Percentiles rank a stretch among this genome's conserved stretches.
phyloP scores from a whole-genome alignment of 306 rosid genomes.

The Heteromeles arbutifolia region DNA sequence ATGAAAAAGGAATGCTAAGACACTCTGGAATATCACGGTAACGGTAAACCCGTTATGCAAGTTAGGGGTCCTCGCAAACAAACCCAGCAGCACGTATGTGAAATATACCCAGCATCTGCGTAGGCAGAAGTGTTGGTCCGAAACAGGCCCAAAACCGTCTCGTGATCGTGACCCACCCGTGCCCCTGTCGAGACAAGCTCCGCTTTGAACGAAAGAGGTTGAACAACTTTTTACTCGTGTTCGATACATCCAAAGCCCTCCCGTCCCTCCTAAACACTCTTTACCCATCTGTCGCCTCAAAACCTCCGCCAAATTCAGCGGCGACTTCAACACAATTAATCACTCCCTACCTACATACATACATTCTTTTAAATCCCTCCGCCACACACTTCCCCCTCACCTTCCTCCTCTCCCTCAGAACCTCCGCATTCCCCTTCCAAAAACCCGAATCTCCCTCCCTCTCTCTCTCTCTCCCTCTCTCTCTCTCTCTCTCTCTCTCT shows the following conservation, averaged over 20 bases:
- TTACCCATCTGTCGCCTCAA: constrained; percentile 14
- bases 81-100: neutral
- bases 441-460: neutral
- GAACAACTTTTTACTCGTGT: neutral
- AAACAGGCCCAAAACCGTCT: neutral
- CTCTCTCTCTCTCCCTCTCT: constrained; percentile 4
- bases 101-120: neutral
- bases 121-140: neutral
- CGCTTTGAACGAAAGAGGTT: neutral
- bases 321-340: constrained; percentile 20
- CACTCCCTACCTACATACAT: too few species aligned
- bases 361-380: neutral
- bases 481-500: neutral
- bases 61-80: neutral
- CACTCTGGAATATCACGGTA: too few species aligned
- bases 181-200: neutral
- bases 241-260: constrained; percentile 62
- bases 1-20: too few species aligned
- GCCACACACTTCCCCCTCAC: neutral
- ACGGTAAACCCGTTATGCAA: neutral
- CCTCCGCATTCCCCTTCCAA: constrained; percentile 41
- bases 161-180: neutral
- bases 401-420: constrained; percentile 27
- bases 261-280: neutral
- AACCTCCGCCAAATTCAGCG: constrained; percentile 45